Base-by-base conservation (phyloP, 345 rosid genomes). In the Corchorus capsularis region DNA sequence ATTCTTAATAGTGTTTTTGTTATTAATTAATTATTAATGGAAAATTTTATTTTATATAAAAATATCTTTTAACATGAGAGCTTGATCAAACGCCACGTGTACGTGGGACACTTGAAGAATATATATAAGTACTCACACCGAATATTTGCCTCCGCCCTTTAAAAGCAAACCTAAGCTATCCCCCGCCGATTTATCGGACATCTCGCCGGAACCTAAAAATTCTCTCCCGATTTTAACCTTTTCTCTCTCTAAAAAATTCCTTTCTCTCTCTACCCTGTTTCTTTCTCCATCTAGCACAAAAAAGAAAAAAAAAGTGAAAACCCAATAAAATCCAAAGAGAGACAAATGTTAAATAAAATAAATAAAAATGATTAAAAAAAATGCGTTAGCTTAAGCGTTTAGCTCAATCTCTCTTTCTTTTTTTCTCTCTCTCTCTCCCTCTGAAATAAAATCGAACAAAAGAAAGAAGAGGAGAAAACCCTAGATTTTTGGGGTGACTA, bases 181-280 rank as follows among this genome's bases (percentile, higher is more conserved):
- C 59, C 59, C 77, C n/a, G 82, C 78, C 82, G 75, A 75, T 72
- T 53, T 69, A 63, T 82, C 81, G 75, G 86, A 78, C 78, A 32
- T 49, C 45, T 47, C 77, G 71, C 68, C 75, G 75, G 75, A 16
- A 34, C 66, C 55, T 47, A 65, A 45, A 75, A 73, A 14, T 27
- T 45, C 66, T 73, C 22, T 55, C 20, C 72, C 69, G 47, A 47
- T 63, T 59, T 43, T 20, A 45, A 11, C 70, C 73, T 22, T 5
- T 19, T 8, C 8, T 66, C 57, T 52, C 57, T 61, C 64, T 14
- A 45, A 10, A 20, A 3, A 55, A 37, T 9, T 10, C 1, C 56
- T 22, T 56, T 53, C 59, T 80, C 83, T 35, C 66, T 81, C 66
- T 80, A 72, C 19, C 19, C 65, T 52, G 62, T 35, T 69, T 35